These are phyloP conservation scores for Cudoniella acicularis DNA, from an alignment of 495 filamentous ascomycete genomes.

Conservation along the genomic window DNA sequence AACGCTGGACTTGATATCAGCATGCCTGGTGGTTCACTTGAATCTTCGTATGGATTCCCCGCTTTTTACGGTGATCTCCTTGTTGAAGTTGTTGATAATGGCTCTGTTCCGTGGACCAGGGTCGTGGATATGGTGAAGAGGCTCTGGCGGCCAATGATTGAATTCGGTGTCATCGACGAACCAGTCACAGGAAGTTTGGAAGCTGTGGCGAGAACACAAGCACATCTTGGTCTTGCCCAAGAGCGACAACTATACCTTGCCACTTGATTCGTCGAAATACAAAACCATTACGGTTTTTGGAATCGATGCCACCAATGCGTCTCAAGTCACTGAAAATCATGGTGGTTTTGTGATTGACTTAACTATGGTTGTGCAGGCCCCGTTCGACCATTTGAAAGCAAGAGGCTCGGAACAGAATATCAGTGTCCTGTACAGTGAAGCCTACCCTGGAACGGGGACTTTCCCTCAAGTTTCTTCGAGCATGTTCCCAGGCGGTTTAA, in stretches of 20 bases:
- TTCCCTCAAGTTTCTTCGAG: not conserved
- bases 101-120: not conserved
- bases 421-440: not conserved
- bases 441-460: not conserved
- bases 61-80: not conserved
- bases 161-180: not conserved
- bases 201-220: conserved; percentile 54
- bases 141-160: not conserved
- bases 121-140: not conserved
- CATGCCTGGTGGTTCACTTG: conserved; percentile 38
- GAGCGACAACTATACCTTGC: conserved; percentile 56
- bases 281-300: conserved; percentile 65
- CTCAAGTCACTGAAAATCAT: not conserved
- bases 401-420: not conserved
- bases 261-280: conserved; percentile 45
- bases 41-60: not conserved
- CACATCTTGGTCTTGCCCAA: conserved; percentile 22
- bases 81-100: not conserved
- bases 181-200: not conserved
- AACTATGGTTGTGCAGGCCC: not conserved
- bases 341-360: not conserved
- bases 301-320: conserved; percentile 50
- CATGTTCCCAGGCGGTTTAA: not conserved
- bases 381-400: not conserved
- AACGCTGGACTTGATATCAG: conserved; percentile 46